These are phyloP conservation scores for Mimosa pudica DNA, from an alignment of 306 rosid species.

Conservation along the genomic window DNA sequence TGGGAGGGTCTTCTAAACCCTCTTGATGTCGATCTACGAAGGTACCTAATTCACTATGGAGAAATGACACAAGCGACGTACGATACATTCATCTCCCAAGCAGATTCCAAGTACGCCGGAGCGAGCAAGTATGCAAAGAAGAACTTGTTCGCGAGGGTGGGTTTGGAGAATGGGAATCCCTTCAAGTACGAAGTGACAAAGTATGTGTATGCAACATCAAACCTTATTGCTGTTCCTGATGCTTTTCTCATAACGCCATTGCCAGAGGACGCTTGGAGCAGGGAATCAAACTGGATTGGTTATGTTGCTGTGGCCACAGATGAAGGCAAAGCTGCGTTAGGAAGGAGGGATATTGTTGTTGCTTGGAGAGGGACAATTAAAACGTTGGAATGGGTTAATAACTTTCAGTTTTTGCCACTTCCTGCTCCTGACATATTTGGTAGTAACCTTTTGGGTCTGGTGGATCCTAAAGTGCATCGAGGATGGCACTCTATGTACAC, in stretches of 20 bases:
- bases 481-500: conserved; percentile 80
- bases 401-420: conserved; percentile 46
- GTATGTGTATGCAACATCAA: background rate
- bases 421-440: conserved; percentile 53
- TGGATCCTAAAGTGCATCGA: conserved; percentile 44
- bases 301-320: conserved; percentile 76
- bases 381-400: conserved; percentile 65
- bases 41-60: conserved; percentile 14
- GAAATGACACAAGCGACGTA: conserved; percentile 5
- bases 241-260: background rate
- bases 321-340: conserved; percentile 58
- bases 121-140: background rate
- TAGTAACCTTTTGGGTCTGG: too few relatives aligned
- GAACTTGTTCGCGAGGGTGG: background rate
- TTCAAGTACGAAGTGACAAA: background rate
- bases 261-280: conserved; percentile 53
- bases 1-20: conserved; percentile 11
- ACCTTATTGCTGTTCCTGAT: background rate
- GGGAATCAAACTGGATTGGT: conserved; percentile 84
- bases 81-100: background rate
- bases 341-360: conserved; percentile 79
- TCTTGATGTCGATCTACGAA: conserved; percentile 1
- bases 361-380: conserved; percentile 36
- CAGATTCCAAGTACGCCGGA: conserved; percentile 10
- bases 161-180: conserved; percentile 10